Evolutionary conservation across 352 stramenopile species (phyloP).

Genomic region (Globisporangium megalacanthum): DNA sequence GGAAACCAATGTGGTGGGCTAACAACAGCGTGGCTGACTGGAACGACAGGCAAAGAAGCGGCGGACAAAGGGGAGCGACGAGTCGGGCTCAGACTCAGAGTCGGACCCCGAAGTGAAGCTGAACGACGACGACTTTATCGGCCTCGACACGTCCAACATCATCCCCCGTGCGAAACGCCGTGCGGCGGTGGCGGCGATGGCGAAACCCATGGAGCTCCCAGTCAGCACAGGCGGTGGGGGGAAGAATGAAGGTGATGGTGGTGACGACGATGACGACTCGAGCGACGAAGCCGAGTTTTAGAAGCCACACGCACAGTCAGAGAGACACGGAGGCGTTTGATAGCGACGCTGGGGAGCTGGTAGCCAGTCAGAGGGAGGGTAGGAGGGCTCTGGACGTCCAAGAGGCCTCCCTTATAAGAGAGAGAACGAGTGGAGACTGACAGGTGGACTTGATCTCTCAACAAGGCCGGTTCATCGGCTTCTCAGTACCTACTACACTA

Average conservation of each 20-base stretch:
- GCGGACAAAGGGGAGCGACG: conserved; percentile 54
- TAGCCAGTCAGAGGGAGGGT: too few species aligned
- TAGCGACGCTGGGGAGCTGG: background rate
- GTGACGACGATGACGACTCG: conserved; percentile 66
- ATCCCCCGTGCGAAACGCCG: conserved; percentile 72
- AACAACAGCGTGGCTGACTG: background rate
- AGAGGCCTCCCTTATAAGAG: too few species aligned
- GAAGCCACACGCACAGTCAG: background rate
- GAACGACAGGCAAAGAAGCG: conserved; percentile 53
- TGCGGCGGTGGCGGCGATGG: conserved; percentile 64
- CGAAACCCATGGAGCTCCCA: conserved; percentile 56
- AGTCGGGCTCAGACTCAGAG: conserved; percentile 53
- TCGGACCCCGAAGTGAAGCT: conserved; percentile 78
- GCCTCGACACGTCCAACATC: conserved; percentile 82
- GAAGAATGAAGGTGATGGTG: conserved; percentile 11
- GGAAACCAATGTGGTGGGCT: too few species aligned
- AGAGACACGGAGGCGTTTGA: background rate
- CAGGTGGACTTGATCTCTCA: too few species aligned
- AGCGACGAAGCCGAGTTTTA: conserved; percentile 87
- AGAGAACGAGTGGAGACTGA: too few species aligned
- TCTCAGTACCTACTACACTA: too few species aligned
- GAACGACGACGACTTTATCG: conserved; percentile 82
- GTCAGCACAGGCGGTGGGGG: conserved; percentile 9
- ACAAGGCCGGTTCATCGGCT: too few species aligned
- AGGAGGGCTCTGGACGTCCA: too few species aligned